Evolutionary conservation across 306 rosid genomes (phyloP).

Genomic region (Pyrus betulifolia): DNA sequence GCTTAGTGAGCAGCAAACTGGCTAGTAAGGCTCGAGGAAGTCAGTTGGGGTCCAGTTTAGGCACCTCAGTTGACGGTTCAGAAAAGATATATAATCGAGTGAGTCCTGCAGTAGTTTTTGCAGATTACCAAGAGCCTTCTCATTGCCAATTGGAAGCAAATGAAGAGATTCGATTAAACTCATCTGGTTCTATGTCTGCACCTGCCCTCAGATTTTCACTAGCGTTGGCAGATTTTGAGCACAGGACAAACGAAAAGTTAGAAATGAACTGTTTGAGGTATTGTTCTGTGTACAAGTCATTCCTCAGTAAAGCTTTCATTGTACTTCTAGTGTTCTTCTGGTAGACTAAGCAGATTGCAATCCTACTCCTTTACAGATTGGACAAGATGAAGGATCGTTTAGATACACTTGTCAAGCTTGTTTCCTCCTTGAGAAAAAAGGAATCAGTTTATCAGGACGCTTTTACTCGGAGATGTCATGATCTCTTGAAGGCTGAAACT

Average conservation of each 20-base stretch:
- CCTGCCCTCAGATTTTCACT: constrained; percentile 30
- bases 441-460: constrained; percentile 50
- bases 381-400: constrained; percentile 41
- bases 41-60: constrained; percentile 30
- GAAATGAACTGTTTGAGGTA: constrained; percentile 42
- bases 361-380: constrained; percentile 35
- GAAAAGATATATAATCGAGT: constrained; percentile 9
- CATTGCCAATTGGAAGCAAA: background rate
- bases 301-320: background rate
- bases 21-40: constrained; percentile 26
- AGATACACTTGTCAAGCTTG: constrained; percentile 21
- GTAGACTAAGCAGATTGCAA: constrained; percentile 2
- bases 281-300: background rate
- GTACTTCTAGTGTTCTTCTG: too few species aligned
- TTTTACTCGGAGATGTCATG: constrained; percentile 59
- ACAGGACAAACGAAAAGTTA: constrained; percentile 31
- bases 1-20: constrained; percentile 39
- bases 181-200: constrained; percentile 14
- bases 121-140: background rate
- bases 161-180: constrained; percentile 11
- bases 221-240: constrained; percentile 39
- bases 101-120: background rate
- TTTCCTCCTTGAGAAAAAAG: constrained; percentile 35
- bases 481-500: constrained; percentile 72
- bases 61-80: constrained; percentile 12